phyloP scores from a whole-genome alignment of 371 early-diverging fungal species.

The Dichotomocladium elegans region DNA sequence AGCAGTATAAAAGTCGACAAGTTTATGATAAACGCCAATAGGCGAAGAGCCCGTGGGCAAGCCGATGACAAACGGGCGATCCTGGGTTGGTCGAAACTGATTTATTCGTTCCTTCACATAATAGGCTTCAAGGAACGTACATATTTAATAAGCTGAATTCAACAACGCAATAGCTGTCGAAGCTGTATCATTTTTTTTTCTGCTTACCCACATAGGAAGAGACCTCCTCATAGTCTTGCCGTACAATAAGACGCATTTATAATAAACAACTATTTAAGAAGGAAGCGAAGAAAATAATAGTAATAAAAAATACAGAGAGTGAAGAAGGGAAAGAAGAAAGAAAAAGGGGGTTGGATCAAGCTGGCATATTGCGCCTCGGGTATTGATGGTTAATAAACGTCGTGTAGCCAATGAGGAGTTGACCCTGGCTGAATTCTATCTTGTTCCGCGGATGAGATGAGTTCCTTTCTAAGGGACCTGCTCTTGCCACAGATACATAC shows the following conservation, averaged over 20 bases:
- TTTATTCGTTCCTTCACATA: conserved; percentile 81
- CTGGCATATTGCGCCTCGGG: too few relatives aligned
- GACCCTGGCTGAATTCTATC: too few relatives aligned
- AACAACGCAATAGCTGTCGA: too few relatives aligned
- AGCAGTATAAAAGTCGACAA: conserved; percentile 59
- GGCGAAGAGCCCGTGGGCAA: conserved; percentile 87
- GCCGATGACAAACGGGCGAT: conserved; percentile 81
- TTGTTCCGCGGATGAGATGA: too few relatives aligned
- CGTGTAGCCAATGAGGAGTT: too few relatives aligned
- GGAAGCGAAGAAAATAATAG: not conserved
- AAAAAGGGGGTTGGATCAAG: too few relatives aligned
- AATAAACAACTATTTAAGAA: not conserved
- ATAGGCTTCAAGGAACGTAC: too few relatives aligned
- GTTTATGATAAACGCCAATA: conserved; percentile 63
- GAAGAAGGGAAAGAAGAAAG: not conserved
- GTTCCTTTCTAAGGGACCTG: too few relatives aligned
- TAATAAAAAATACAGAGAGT: not conserved
- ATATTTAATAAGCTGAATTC: too few relatives aligned
- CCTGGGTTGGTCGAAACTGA: conserved; percentile 71
- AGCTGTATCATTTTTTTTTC: too few relatives aligned
- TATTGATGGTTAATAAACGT: too few relatives aligned
- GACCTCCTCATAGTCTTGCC: conserved; percentile 64
- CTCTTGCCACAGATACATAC: too few relatives aligned
- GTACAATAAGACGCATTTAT: conserved; percentile 66
- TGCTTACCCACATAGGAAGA: conserved; percentile 62